Percentiles rank a stretch among this genome's conserved stretches.
Evolutionary conservation across 768 basidiomycete genomes (phyloP).

Genomic region (Pisolithus albus): DNA sequence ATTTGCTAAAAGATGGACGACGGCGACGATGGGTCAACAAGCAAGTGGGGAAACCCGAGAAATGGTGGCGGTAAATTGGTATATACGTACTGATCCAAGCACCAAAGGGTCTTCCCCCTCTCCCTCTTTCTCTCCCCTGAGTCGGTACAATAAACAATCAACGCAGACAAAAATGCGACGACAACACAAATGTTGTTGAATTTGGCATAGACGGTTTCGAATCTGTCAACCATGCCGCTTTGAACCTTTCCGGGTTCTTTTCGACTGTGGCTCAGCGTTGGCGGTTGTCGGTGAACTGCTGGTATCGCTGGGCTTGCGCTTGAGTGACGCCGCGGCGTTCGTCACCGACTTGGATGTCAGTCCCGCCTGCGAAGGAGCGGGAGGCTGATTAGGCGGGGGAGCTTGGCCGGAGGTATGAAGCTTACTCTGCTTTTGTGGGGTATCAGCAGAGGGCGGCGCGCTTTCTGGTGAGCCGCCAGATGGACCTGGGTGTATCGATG

Average conservation of each 20-base stretch:
- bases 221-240: conserved; percentile 39
- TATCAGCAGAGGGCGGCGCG: conserved; percentile 39
- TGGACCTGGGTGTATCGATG: conserved; percentile 38
- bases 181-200: conserved; percentile 3
- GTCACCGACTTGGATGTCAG: conserved; percentile 41
- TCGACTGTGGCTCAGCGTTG: conserved; percentile 39
- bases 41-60: too few relatives aligned
- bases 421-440: conserved; percentile 61
- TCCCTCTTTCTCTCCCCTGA: neutral
- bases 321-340: conserved; percentile 43
- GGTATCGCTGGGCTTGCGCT: conserved; percentile 44
- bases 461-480: conserved; percentile 47
- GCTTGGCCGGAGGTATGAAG: conserved; percentile 40
- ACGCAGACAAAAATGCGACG: conserved; percentile 15
- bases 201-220: conserved; percentile 15
- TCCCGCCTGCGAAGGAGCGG: conserved; percentile 34
- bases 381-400: conserved; percentile 35
- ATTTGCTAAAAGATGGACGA: conserved; percentile 12
- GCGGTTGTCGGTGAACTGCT: conserved; percentile 46
- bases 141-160: neutral
- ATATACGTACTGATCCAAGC: too few relatives aligned
- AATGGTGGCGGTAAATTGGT: too few relatives aligned
- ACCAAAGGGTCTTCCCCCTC: neutral
- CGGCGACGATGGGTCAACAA: conserved; percentile 2
- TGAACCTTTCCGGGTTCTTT: conserved; percentile 49